Conservation (phyloP, 345 rosid genomes). For the Arabidopsis arenosa region DNA sequence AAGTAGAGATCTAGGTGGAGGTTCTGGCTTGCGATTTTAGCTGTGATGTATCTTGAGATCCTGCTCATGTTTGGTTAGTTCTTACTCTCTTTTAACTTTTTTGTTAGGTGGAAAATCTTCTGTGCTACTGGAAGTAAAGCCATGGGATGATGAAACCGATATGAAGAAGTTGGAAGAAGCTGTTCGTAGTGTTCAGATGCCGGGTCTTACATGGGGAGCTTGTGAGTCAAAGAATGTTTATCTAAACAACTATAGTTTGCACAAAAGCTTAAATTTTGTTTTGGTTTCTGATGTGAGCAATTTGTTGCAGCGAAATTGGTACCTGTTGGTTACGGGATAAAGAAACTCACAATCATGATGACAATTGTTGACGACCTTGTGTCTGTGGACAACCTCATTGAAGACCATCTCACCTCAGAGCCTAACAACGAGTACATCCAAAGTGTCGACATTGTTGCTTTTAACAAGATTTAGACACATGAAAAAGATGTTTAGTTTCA, state of each 20-base stretch:
- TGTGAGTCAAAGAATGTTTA: slow-evolving; percentile 54
- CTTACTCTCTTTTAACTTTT: not conserved
- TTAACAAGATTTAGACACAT: slow-evolving; percentile 73
- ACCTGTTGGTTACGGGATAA: slow-evolving; percentile 93
- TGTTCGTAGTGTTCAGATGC: slow-evolving; percentile 73
- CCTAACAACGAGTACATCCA: slow-evolving; percentile 76
- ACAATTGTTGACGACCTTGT: slow-evolving; percentile 91
- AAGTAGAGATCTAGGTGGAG: not conserved
- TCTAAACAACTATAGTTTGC: not conserved
- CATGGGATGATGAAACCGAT: slow-evolving; percentile 99
- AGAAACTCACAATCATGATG: slow-evolving; percentile 87
- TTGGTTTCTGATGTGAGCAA: not conserved
- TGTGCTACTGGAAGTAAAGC: slow-evolving; percentile 84
- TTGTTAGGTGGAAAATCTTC: slow-evolving; percentile 84
- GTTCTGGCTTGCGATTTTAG: too few relatives aligned
- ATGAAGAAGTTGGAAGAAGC: slow-evolving; percentile 94
- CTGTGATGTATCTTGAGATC: not conserved
- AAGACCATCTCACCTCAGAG: slow-evolving; percentile 76
- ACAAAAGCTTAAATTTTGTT: not conserved
- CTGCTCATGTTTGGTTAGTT: not conserved
- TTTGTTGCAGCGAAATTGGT: slow-evolving; percentile 70
- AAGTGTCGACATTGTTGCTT: slow-evolving; percentile 95
- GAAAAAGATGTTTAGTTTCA: not conserved
- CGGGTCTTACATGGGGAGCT: slow-evolving; percentile 93
- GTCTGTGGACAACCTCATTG: slow-evolving; percentile 76